These are phyloP conservation scores for Trichoderma orchidacearum DNA, from an alignment of 495 filamentous ascomycete genomes.

Conservation along the genomic window DNA sequence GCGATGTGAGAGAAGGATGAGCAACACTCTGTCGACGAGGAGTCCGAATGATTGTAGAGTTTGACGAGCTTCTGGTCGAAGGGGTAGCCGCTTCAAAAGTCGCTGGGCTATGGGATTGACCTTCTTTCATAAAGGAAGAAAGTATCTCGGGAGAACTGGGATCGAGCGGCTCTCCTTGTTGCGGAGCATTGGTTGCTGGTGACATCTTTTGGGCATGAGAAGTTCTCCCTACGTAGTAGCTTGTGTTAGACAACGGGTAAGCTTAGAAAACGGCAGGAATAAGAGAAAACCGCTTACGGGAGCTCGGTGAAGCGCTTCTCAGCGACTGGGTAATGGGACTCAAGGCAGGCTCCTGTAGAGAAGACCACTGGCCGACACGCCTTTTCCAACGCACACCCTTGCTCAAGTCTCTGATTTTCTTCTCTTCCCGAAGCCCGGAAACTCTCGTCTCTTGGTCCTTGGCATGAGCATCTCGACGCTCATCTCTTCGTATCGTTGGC, in stretches of 20 bases:
- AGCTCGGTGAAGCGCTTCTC: slow-evolving; percentile 11
- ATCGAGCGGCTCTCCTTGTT: neutral
- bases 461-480: slow-evolving; percentile 10
- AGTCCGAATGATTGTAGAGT: neutral
- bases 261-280: too few species aligned
- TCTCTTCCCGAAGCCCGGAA: slow-evolving; percentile 15
- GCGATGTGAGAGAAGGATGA: neutral
- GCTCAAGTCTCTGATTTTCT: slow-evolving; percentile 20
- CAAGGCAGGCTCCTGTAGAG: slow-evolving; percentile 28
- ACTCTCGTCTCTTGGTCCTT: slow-evolving; percentile 18
- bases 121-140: neutral
- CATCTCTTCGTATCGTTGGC: too few species aligned
- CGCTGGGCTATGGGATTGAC: neutral
- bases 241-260: neutral
- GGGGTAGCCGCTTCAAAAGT: neutral
- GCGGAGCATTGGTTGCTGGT: neutral
- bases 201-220: neutral
- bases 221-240: neutral
- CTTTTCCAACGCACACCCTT: slow-evolving; percentile 23
- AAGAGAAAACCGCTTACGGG: slow-evolving; percentile 12
- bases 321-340: slow-evolving; percentile 32
- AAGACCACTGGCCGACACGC: slow-evolving; percentile 31
- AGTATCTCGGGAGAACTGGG: neutral
- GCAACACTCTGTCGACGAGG: neutral
- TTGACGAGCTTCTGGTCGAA: neutral